These are phyloP conservation scores for Pleurotus sapidus DNA, from an alignment of 768 basidiomycete genomes.

Conservation along the genomic window DNA sequence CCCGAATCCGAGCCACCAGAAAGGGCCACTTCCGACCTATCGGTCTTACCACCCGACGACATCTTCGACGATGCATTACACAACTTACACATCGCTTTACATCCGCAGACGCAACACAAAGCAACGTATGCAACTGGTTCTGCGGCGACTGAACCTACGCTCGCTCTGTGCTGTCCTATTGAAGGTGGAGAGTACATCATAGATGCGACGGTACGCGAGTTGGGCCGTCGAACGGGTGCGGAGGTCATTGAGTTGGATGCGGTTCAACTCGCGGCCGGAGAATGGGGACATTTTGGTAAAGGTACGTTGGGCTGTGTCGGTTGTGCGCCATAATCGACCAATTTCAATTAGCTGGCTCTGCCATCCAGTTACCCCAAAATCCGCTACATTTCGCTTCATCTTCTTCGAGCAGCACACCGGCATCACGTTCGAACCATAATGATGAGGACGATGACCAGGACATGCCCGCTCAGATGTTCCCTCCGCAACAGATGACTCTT, in stretches of 20 bases:
- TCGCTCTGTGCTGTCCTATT: slow-evolving; percentile 86
- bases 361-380: slow-evolving; percentile 66
- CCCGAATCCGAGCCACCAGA: slow-evolving; percentile 38
- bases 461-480: slow-evolving; percentile 23
- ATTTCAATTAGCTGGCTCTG: slow-evolving; percentile 56
- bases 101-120: slow-evolving; percentile 78
- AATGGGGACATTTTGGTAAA: slow-evolving; percentile 82
- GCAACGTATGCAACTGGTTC: slow-evolving; percentile 55
- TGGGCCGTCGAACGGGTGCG: slow-evolving; percentile 69
- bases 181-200: slow-evolving; percentile 82
- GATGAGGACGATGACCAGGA: slow-evolving; percentile 47
- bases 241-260: slow-evolving; percentile 86
- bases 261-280: slow-evolving; percentile 83
- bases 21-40: slow-evolving; percentile 23
- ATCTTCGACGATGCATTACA: slow-evolving; percentile 75
- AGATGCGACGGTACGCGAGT: slow-evolving; percentile 73
- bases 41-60: slow-evolving; percentile 64
- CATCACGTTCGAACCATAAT: slow-evolving; percentile 15
- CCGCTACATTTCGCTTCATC: slow-evolving; percentile 65
- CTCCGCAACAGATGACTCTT: slow-evolving; percentile 38
- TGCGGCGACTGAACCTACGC: slow-evolving; percentile 67
- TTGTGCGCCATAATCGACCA: neutral
- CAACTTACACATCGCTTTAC: slow-evolving; percentile 73
- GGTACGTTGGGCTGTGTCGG: slow-evolving; percentile 33
- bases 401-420: slow-evolving; percentile 15